Base-by-base conservation (phyloP, 2,329 filamentous ascomycete species). In the Paecilomyces sp. region DNA sequence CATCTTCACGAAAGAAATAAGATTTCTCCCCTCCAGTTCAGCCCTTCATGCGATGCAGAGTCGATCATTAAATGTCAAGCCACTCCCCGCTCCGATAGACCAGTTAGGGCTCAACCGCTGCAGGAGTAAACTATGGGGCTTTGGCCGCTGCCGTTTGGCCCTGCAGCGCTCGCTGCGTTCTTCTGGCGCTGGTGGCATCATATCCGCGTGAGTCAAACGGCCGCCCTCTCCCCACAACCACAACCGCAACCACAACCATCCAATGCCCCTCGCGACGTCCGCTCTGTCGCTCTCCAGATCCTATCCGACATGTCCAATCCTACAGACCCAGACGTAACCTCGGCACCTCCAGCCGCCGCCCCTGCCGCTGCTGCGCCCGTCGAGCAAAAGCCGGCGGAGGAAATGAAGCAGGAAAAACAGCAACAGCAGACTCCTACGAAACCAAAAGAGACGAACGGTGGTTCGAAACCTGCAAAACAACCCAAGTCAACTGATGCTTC, bases 131-230 rank as follows among this genome's bases (percentile, higher is more conserved):
- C 18, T 22, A 36, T 36, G 54, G 28, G 54, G 54, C 54, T 55
- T 25, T 55, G 54, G 54, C 25, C 28, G 54, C 61, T 31, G 61
- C 58, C 54, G 63, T 64, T 66, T 9, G 41, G 41, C 41, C 41
- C 41, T 47, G 41, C 41, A 18, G 18, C 41, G 41, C 41, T 47
- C 41, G 41, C 41, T 18, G 41, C 41, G 41, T 47, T 47, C 41
- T 47, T 47, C 41, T 47, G 15, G 15, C 63, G 68, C 69, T 71
- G 71, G 68, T 71, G 69, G 68, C 70, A 71, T 72, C 68, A 71
- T 65, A 28, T n/a, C 54, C 28, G 54, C 63, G 63, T 72, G 70
- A 72, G 66, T 73, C 68, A 72, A 66, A 63, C 25, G 25, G 25
- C 54, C 28, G 30, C 28, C 31, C 54, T 30, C 54, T 31, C 28